phyloP scores from a whole-genome alignment of 1,284 basidiomycete genomes.

The Cryptococcus amylolentus region DNA sequence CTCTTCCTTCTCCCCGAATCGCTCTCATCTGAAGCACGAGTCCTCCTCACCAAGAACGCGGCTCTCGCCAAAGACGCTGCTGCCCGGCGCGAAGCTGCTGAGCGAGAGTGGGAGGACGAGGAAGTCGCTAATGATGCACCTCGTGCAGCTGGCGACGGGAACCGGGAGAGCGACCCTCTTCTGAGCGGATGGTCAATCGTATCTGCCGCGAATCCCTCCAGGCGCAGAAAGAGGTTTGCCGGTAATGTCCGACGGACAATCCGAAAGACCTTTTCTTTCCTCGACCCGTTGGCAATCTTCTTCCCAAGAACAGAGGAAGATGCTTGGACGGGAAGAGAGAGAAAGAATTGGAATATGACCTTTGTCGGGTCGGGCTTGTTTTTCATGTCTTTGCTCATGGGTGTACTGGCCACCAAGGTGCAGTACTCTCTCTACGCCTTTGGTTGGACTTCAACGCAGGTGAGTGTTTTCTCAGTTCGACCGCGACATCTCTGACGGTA shows the following conservation, averaged over 20 bases:
- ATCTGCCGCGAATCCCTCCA: conserved; percentile 11
- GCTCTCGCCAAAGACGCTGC: conserved; percentile 42
- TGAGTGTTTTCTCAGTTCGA: conserved; percentile 41
- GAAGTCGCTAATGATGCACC: not conserved
- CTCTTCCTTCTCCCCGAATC: conserved; percentile 73
- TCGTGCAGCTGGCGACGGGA: not conserved
- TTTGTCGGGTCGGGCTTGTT: conserved; percentile 60
- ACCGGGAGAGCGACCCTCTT: conserved; percentile 3
- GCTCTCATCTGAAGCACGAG: conserved; percentile 50
- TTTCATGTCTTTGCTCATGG: conserved; percentile 58
- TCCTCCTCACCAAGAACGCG: conserved; percentile 34
- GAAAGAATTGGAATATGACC: conserved; percentile 67
- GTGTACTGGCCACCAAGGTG: conserved; percentile 61
- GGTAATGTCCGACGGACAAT: conserved; percentile 29
- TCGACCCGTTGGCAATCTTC: conserved; percentile 66
- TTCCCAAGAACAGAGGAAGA: conserved; percentile 53
- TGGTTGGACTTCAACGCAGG: conserved; percentile 69
- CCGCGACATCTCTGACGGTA: not conserved
- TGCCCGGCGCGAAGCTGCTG: conserved; percentile 47
- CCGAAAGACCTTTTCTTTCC: conserved; percentile 55
- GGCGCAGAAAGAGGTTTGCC: conserved; percentile 25
- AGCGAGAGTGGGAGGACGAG: conserved; percentile 46
- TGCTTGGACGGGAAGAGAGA: conserved; percentile 43
- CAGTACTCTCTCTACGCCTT: conserved; percentile 67
- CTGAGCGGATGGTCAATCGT: conserved; percentile 9